phyloP scores from a whole-genome alignment of 306 rosid genomes.

The Lathyrus sativus region DNA sequence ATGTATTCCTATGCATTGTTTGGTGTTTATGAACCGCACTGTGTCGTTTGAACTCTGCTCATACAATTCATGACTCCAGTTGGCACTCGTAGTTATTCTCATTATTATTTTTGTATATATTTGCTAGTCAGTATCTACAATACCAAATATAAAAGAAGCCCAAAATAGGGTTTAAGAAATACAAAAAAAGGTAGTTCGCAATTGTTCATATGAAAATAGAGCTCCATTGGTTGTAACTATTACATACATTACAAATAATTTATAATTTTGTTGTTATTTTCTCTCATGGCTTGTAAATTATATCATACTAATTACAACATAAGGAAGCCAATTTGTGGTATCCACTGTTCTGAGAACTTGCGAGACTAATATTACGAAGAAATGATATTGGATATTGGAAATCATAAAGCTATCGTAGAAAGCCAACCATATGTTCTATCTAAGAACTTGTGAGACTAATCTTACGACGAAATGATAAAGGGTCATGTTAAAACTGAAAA shows the following conservation, averaged over 20 bases:
- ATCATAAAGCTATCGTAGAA: background rate
- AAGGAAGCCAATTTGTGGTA: background rate
- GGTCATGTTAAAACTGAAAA: too few species aligned
- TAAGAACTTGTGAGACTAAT: too few species aligned
- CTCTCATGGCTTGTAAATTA: conserved; percentile 1
- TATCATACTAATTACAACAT: conserved; percentile 11
- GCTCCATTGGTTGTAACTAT: conserved; percentile 40
- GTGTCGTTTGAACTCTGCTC: conserved; percentile 59
- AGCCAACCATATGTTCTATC: background rate
- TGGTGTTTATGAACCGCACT: conserved; percentile 47
- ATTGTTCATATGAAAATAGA: conserved; percentile 43
- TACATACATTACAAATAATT: conserved; percentile 39
- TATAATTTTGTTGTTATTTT: conserved; percentile 16
- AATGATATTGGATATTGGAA: background rate
- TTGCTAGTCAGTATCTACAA: conserved; percentile 35
- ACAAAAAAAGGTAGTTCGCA: conserved; percentile 43
- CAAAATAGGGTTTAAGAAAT: conserved; percentile 39
- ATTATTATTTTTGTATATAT: conserved; percentile 59
- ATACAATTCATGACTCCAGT: conserved; percentile 58
- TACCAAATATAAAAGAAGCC: conserved; percentile 44
- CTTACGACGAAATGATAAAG: too few species aligned
- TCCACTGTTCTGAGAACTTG: background rate
- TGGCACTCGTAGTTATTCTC: conserved; percentile 73
- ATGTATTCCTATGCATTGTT: conserved; percentile 48
- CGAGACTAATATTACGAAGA: too few species aligned